Evolutionary conservation across 1,284 basidiomycete species (phyloP).

Genomic region (Apiotrichum akiyoshidainum): DNA sequence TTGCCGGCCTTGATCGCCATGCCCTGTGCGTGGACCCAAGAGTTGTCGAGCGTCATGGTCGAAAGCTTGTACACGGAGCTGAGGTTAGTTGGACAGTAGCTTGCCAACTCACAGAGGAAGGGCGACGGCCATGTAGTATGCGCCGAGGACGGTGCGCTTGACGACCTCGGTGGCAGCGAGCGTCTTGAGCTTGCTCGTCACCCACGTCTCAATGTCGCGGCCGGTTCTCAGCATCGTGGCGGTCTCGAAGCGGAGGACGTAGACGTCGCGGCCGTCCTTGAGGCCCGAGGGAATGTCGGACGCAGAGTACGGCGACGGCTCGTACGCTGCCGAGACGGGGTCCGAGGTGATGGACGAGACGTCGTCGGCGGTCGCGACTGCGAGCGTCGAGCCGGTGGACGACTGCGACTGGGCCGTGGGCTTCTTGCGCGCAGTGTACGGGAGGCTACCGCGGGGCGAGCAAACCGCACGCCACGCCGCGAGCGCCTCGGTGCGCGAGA

Average conservation of each 20-base stretch:
- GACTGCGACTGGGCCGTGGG: neutral
- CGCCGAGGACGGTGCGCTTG: conserved; percentile 56
- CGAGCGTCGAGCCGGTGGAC: neutral
- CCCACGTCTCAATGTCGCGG: conserved; percentile 51
- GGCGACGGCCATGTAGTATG: conserved; percentile 56
- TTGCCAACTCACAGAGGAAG: conserved; percentile 51
- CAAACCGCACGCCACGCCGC: conserved; percentile 48
- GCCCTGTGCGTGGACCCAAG: conserved; percentile 53
- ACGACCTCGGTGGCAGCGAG: conserved; percentile 54
- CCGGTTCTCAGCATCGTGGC: conserved; percentile 52
- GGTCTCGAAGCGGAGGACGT: conserved; percentile 50
- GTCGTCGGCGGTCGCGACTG: neutral
- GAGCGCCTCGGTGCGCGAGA: conserved; percentile 51
- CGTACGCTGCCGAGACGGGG: neutral
- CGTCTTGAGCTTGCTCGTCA: conserved; percentile 45
- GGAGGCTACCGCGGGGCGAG: conserved; percentile 9
- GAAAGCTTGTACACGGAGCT: conserved; percentile 48
- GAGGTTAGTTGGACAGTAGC: conserved; percentile 28
- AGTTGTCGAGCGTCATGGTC: conserved; percentile 49
- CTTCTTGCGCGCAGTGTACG: neutral
- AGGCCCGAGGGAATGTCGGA: conserved; percentile 19
- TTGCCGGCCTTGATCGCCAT: conserved; percentile 55
- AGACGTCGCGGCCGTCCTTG: conserved; percentile 51
- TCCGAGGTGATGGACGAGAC: neutral
- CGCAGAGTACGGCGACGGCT: neutral